Evolutionary conservation across 1,284 basidiomycete genomes (phyloP), one percentile per base, ranked within the genome.

Genomic region (Ganoderma resinaceum): DNA sequence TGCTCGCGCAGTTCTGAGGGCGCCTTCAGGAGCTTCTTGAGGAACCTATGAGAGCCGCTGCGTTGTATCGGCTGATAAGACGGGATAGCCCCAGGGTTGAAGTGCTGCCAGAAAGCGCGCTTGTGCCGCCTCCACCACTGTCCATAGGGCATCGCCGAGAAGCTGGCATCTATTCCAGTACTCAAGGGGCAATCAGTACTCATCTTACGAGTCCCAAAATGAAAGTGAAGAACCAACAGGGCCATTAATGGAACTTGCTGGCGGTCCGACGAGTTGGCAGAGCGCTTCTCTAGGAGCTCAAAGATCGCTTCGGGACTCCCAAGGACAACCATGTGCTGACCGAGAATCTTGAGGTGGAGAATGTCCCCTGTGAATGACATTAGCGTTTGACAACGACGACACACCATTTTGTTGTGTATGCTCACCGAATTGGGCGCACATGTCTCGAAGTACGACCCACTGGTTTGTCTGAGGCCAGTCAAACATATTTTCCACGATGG

Each of bases 21-120:
- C 11, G 40, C 43, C 46, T 42, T 23, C 11, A 59, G 33, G 6
- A 68, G 58, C 49, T 57, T 58, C 23, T 11, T 26, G 18, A 70
- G 63, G 31, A 67, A 59, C 33, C 58, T 64, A 16, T 38, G 66
- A 0, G 52, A 35, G 1, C 26, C 46, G 0, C 9, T 26, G 8
- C 40, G 61, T 31, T 71, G 64, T 5, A 49, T 60, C 20, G 52
- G 16, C 12, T 38, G 61, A 35, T 71, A 71, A 5, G 14, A 7
- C 2, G 20, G 11, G 4, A 68, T n/a, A 0, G 53, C 61, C 3
- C 23, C 37, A 0, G 66, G 70, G 35, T 64, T 57, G 57, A 71
- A 65, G 26, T 62, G 23, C 37, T 71, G 70, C 64, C 63, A 67
- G 61, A 71, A 71, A 14, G 58, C 64, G 4, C 70, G 66, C 18